phyloP scores from a whole-genome alignment of 345 rosid species.

The Arabidopsis suecica region DNA sequence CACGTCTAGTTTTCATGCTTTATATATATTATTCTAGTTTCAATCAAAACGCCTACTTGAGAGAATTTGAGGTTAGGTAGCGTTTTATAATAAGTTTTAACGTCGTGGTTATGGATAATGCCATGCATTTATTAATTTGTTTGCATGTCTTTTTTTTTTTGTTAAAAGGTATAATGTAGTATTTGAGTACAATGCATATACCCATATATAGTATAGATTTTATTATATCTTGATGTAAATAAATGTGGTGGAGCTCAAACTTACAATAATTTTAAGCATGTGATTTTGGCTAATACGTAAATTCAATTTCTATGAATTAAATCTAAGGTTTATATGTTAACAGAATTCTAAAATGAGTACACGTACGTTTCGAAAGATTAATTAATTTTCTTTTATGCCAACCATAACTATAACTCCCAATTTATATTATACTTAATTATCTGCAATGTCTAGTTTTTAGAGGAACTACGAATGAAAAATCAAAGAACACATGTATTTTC shows the following conservation, averaged over 20 bases:
- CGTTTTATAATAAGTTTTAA: conserved; percentile 25
- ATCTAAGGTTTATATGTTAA: conserved; percentile 13
- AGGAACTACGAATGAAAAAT: conserved; percentile 4
- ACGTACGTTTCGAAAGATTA: conserved; percentile 1
- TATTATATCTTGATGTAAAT: neutral
- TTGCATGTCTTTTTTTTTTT: conserved; percentile 13
- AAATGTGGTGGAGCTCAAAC: conserved; percentile 6
- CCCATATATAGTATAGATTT: neutral
- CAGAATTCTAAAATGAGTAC: conserved; percentile 6
- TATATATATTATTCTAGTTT: neutral
- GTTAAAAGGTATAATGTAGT: neutral
- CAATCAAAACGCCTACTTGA: conserved; percentile 21
- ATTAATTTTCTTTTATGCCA: conserved; percentile 1
- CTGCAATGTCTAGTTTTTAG: neutral
- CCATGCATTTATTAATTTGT: conserved; percentile 30
- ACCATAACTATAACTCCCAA: neutral
- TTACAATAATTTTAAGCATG: conserved; percentile 11
- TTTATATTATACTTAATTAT: neutral
- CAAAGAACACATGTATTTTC: neutral
- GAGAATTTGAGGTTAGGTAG: conserved; percentile 17
- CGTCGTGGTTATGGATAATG: conserved; percentile 36
- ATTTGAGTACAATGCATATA: conserved; percentile 36
- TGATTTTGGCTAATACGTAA: conserved; percentile 11
- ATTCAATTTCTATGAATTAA: conserved; percentile 7
- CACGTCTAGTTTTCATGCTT: conserved; percentile 32